Conservation (phyloP, 2,329 filamentous ascomycete species). For the Pestalotiopsis sp. region DNA sequence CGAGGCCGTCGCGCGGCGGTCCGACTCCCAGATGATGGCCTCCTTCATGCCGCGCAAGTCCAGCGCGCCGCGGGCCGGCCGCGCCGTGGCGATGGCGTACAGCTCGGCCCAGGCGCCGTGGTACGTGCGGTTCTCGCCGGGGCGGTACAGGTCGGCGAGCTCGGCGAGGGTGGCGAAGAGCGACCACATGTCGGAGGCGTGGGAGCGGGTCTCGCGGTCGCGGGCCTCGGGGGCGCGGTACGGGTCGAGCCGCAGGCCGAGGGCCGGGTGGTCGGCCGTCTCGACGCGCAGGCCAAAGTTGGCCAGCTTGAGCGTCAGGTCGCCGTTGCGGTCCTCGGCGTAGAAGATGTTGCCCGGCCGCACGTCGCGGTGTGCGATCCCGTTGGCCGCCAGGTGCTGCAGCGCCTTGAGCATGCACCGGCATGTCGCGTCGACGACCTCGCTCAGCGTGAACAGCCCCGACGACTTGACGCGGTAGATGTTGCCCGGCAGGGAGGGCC, state of each 20-base stretch:
- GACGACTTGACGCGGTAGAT: neutral
- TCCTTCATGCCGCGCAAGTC: neutral
- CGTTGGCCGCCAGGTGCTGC: neutral
- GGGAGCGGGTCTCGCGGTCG: neutral
- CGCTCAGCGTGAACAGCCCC: neutral
- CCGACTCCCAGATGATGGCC: neutral
- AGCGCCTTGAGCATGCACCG: slow-evolving; percentile 3
- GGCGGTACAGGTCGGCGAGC: neutral
- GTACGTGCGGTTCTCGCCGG: neutral
- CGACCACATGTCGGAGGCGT: slow-evolving; percentile 6
- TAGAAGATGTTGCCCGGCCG: neutral
- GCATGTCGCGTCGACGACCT: slow-evolving; percentile 4
- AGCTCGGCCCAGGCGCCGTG: neutral
- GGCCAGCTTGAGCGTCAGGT: slow-evolving; percentile 3
- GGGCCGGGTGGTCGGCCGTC: neutral
- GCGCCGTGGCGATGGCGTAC: neutral
- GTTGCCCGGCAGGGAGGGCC: neutral
- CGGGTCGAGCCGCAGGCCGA: neutral
- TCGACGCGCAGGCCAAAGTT: slow-evolving; percentile 6
- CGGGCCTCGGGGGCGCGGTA: neutral
- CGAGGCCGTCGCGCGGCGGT: neutral
- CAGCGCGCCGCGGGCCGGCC: neutral
- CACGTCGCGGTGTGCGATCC: neutral
- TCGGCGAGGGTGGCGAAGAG: slow-evolving; percentile 6
- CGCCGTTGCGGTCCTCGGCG: neutral